phyloP scores from a whole-genome alignment of 306 rosid species.

The Inga leiocalycina region DNA sequence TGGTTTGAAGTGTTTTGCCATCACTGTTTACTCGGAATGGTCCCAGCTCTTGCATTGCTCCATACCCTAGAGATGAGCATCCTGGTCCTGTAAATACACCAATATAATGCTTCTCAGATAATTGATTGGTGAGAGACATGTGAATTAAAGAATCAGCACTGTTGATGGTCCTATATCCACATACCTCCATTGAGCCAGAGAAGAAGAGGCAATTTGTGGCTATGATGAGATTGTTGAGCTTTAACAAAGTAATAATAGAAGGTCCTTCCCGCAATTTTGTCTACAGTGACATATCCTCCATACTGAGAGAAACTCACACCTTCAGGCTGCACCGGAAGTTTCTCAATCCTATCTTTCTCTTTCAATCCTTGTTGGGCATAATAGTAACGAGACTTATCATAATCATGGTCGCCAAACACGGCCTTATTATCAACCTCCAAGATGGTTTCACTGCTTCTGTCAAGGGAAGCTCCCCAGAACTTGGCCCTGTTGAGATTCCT shows the following conservation, averaged over 20 bases:
- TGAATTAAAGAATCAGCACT: too few relatives aligned
- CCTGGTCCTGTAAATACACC: constrained; percentile 69
- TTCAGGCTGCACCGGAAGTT: constrained; percentile 81
- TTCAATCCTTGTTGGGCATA: constrained; percentile 58
- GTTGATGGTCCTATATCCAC: not conserved
- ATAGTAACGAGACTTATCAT: constrained; percentile 20
- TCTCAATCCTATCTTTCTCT: constrained; percentile 62
- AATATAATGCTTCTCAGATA: too few relatives aligned
- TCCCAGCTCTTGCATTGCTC: constrained; percentile 98
- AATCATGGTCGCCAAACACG: not conserved
- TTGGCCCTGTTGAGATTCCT: constrained; percentile 40
- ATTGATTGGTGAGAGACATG: too few relatives aligned
- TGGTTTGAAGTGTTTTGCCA: constrained; percentile 76
- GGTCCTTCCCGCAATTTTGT: constrained; percentile 68
- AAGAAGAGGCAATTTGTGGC: constrained; percentile 71
- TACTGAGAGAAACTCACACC: constrained; percentile 64
- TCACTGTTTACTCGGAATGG: constrained; percentile 88
- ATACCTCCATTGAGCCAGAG: constrained; percentile 99
- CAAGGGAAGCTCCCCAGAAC: constrained; percentile 33
- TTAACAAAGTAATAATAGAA: constrained; percentile 77
- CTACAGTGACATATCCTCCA: constrained; percentile 84
- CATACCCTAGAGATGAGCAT: constrained; percentile 88
- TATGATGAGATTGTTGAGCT: constrained; percentile 40
- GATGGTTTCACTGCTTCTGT: constrained; percentile 30
- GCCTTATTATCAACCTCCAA: constrained; percentile 39